Base-by-base conservation (phyloP, 2,329 filamentous ascomycete species). In the Pseudocercospora crystallina region DNA sequence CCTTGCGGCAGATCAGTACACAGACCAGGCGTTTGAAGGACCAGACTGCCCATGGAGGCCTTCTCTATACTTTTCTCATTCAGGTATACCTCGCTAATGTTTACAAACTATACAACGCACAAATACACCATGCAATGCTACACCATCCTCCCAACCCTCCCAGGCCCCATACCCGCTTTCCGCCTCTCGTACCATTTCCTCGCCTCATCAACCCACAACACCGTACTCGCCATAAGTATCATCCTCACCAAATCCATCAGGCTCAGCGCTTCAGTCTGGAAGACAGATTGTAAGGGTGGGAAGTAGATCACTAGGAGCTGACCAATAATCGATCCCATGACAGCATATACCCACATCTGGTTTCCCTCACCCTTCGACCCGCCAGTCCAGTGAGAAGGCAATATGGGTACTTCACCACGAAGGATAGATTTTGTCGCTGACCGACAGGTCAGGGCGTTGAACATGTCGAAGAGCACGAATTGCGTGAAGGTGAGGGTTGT, bases 401-500 rank as follows among this genome's bases (percentile, higher is more conserved):
- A 36, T 1, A 71, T 51, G 2, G 59, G 59, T 5, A 72, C 79
- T 68, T 99, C 91, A 35, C 94, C 92, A 20, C 86, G 80, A 3
- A 99, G 80, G 5, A 99, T 79, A 9, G 89, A 95, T 70, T 97
- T 97, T 56, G 82, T 84, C 67, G 96, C 91, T 7, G 88, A 95
- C 41, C 94, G 89, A 72, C 94, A 99, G 12, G 89, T 86, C 15
- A 99, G 78, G 1, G 94, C 94, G 71, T 99, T 97, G 78, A 97
- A 96, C 94, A 99, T 99, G 77, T 99, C 94, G 71, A 97, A 99
- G 47, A 99, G 82, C 39, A 99, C 94, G 67, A 99, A 99, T 73
- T 91, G 96, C 5, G 94, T 99, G 69, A 99, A 99, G 0, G 94
- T 97, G 88, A 99, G 96, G 58, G 94, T 99, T 1, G 94, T 99